Evolutionary conservation across 1,284 basidiomycete species (phyloP), one percentile per base, ranked within the genome.

Genomic region (Ceratobasidium sp.): DNA sequence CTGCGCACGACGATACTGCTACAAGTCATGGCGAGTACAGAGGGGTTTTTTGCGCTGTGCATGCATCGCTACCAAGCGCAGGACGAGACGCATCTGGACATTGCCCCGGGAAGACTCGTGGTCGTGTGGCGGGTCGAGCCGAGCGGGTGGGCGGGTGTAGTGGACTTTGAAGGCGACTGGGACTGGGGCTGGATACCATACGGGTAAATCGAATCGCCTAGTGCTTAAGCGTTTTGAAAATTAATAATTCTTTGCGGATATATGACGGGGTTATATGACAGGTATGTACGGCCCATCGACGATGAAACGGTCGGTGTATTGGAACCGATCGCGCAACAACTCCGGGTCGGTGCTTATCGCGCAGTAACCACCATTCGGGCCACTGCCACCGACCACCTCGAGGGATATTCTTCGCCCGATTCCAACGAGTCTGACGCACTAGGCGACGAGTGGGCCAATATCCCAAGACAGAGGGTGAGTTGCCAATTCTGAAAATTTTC

Each of bases 361-460:
- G 62, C 50, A 1, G 44, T 66, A 39, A 66, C 52, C 8, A 41
- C 52, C 41, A 54, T 66, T 27, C 62, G 53, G 23, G 62, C 52
- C 8, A 52, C 52, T 14, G 62, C 62, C 6, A 66, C 62, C 27
- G 41, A 66, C 29, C 33, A 29, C 1, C 16, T 16, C 29, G 52
- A 54, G 29, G 62, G 62, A 2, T 66, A 66, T 27, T 54, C 62
- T 16, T 66, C 62, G 2, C 62, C 62, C n/a, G 62, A 66, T 29
- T 66, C 62, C 23, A 30, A 30, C 52, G 62, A 66, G 23, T 66
- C 62, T 1, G 62, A 66, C 41, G 52, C 62, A 14, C 41, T 66
- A 36, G 62, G 62, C 27, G 62, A 66, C 19, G 62, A 66, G 42
- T 66, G 62, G 62, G 41, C 62, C 21, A 42, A 49, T 19, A 21